A percentile compares a stretch with the other conserved stretches of the same genome.
Evolutionary conservation across 257 asterid genomes (phyloP).

Genomic region (Craterostigma plantagineum): DNA sequence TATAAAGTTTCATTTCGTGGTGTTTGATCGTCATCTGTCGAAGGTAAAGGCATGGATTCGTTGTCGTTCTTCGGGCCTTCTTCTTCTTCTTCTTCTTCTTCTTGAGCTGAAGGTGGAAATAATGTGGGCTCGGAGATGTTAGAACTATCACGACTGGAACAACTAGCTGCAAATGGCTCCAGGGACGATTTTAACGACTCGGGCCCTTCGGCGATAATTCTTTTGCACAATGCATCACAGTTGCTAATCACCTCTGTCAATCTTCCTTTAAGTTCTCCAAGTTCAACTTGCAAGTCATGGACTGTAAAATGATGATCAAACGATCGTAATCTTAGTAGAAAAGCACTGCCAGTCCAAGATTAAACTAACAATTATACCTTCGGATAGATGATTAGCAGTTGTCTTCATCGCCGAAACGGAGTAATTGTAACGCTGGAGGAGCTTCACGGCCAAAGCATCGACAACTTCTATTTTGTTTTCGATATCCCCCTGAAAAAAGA

Average conservation of each 20-base stretch:
- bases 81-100: too few species aligned
- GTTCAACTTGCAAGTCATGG: conserved; percentile 76
- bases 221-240: conserved; percentile 82
- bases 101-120: too few species aligned
- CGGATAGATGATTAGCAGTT: conserved; percentile 67
- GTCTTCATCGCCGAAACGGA: conserved; percentile 79
- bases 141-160: too few species aligned
- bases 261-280: conserved; percentile 86
- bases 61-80: too few species aligned
- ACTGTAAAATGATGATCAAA: conserved; percentile 34
- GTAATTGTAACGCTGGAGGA: conserved; percentile 80
- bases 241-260: conserved; percentile 84
- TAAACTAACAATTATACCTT: too few species aligned
- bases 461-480: conserved; percentile 92
- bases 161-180: conserved; percentile 41
- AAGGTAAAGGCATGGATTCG: too few species aligned
- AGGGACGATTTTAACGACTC: conserved; percentile 58
- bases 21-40: too few species aligned
- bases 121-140: too few species aligned
- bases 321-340: conserved; percentile 4
- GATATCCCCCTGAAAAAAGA: conserved; percentile 50
- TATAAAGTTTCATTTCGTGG: too few species aligned
- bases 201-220: conserved; percentile 67
- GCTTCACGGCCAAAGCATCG: conserved; percentile 84
- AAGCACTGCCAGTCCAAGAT: too few species aligned